Base-by-base conservation (phyloP, 2,329 filamentous ascomycete genomes). In the Leptographium galeiforme region DNA sequence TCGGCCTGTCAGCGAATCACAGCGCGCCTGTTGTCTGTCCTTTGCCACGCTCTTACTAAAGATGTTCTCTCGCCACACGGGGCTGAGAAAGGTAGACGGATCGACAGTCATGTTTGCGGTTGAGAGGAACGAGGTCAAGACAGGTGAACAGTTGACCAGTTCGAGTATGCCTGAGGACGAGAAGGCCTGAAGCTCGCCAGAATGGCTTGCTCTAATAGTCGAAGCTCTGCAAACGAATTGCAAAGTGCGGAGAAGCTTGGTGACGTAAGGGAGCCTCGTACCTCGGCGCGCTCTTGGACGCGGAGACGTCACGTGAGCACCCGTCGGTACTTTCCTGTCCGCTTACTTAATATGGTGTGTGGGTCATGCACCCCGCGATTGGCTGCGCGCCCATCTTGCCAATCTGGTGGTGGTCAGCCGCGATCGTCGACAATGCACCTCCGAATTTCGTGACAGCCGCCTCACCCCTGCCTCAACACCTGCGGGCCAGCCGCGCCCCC, bases 21-120 rank as follows among this genome's bases (percentile, higher is more conserved):
- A 12, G 8, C 16, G 8, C 16, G 19, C 46, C 25, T 18, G 34
- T 38, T 14, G 14, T 2, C 16, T 34, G 45, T 11, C 6, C 32
- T 33, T 40, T 3, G 36, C 36, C 36, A 38, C 4, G 6, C 36
- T 11, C 43, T 33, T 69, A 93, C 88, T 79, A 66, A 96, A 95
- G 58, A 96, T 84, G 58, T 84, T 87, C 69, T 95, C 85, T 61
- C 77, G 83, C 89, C 90, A 96, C 61, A 89, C 81, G 55, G 82
- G 76, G 68, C 87, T 94, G 60, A 96, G 66, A 63, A 89, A 95
- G 57, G 87, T 76, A 51, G 82, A 83, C 18, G 57, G 53, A 19
- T 60, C 51, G 40, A 56, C 48, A 19, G 50, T 49, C 61, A 62
- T 61, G 14, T 36, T 48, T 8, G 34, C 34, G 8, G 34, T 36